Evolutionary conservation across 192 early-diverging fungal species (phyloP).

Genomic region (Geosiphon pyriformis): DNA sequence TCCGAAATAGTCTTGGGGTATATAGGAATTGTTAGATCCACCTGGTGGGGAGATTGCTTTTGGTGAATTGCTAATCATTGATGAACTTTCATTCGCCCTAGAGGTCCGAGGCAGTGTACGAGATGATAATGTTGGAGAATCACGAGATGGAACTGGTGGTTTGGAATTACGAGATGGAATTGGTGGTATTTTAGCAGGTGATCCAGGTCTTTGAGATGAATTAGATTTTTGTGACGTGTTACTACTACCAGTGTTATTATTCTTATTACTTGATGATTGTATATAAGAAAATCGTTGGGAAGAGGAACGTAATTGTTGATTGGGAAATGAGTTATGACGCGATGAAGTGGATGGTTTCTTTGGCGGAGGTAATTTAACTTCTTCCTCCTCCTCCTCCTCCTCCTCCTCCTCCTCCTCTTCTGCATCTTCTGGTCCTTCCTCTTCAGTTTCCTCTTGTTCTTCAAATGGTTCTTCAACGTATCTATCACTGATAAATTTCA

Average conservation of each 20-base stretch:
- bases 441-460: constrained; percentile 30
- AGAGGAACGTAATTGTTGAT: constrained; percentile 18
- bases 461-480: constrained; percentile 33
- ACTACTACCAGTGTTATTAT: too few relatives aligned
- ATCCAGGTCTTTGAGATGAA: neutral
- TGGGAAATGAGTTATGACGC: constrained; percentile 13
- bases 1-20: constrained; percentile 36
- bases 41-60: constrained; percentile 32
- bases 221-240: neutral
- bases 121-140: neutral
- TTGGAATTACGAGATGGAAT: constrained; percentile 20
- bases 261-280: constrained; percentile 19
- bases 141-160: constrained; percentile 3
- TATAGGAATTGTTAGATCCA: constrained; percentile 41
- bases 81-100: constrained; percentile 11
- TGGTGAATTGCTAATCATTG: constrained; percentile 28
- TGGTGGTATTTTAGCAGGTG: constrained; percentile 2
- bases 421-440: constrained; percentile 26
- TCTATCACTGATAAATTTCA: constrained; percentile 31
- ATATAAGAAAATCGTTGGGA: constrained; percentile 5
- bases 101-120: neutral
- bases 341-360: constrained; percentile 26
- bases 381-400: constrained; percentile 30
- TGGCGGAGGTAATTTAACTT: constrained; percentile 19
- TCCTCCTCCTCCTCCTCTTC: constrained; percentile 3